Conservation (phyloP, 768 basidiomycete genomes). For the Russula ochroleuca region DNA sequence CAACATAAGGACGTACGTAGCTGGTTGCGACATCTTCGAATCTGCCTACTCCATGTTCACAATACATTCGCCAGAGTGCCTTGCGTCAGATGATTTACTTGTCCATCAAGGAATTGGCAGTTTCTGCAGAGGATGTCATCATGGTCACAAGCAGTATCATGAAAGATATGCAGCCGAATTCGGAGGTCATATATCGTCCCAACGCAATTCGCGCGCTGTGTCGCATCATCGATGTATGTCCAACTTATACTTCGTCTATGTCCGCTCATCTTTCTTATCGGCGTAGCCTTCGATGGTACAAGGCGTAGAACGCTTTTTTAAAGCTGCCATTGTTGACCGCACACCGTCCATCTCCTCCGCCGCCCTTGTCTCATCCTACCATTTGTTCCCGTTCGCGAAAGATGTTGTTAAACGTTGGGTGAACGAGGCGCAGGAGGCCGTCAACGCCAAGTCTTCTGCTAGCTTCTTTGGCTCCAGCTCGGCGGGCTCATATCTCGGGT, state of each 20-base stretch:
- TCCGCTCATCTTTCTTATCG: conserved; percentile 16
- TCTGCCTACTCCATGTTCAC: not conserved
- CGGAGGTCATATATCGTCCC: conserved; percentile 96
- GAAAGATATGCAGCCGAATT: conserved; percentile 99
- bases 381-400: conserved; percentile 88
- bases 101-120: conserved; percentile 95
- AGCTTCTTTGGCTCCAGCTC: conserved; percentile 53
- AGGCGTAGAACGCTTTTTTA: conserved; percentile 98
- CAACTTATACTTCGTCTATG: not conserved
- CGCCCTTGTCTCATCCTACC: conserved; percentile 94
- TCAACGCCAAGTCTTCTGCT: conserved; percentile 77
- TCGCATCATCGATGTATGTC: conserved; percentile 92
- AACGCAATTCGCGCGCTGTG: conserved; percentile 96
- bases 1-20: conserved; percentile 95
- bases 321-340: conserved; percentile 96
- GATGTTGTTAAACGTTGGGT: conserved; percentile 98
- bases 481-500: conserved; percentile 66
- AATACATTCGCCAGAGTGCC: conserved; percentile 57
- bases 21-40: not conserved
- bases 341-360: conserved; percentile 95
- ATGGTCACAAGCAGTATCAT: conserved; percentile 99
- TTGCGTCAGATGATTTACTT: conserved; percentile 97
- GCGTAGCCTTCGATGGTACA: conserved; percentile 97
- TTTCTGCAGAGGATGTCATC: conserved; percentile 96
- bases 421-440: conserved; percentile 97